Evolutionary conservation across 2,329 filamentous ascomycete species (phyloP).

Genomic region (Fusarium sp.): DNA sequence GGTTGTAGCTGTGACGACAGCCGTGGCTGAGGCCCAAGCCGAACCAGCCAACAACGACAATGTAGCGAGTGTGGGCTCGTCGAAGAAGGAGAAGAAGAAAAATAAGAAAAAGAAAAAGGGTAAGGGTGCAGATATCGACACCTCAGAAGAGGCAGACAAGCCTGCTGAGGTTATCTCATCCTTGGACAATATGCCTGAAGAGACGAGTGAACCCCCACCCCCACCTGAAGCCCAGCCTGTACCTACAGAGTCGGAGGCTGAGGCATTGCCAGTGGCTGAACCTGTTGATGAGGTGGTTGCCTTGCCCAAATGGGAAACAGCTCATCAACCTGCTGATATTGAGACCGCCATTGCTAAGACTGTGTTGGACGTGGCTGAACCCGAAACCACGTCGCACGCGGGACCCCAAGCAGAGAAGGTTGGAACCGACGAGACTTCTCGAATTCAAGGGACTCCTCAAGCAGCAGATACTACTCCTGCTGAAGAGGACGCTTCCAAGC

Average conservation of each 20-base stretch:
- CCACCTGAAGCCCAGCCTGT: neutral
- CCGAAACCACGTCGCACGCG: neutral
- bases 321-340: neutral
- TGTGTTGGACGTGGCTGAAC: neutral
- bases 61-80: neutral
- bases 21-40: neutral
- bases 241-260: neutral
- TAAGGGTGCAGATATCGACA: neutral
- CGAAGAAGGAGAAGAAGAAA: constrained; percentile 27
- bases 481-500: neutral
- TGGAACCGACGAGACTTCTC: neutral
- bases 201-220: neutral
- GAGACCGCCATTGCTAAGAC: neutral
- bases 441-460: neutral
- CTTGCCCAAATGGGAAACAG: neutral
- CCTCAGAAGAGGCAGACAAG: constrained; percentile 6
- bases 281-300: neutral
- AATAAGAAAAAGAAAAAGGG: constrained; percentile 14
- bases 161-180: neutral
- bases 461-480: neutral
- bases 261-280: neutral
- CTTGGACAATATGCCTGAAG: neutral
- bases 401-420: neutral
- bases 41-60: neutral
- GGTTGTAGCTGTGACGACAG: neutral